Evolutionary conservation across 129 eudicot species (phyloP).

Genomic region (Tagetes patula): DNA sequence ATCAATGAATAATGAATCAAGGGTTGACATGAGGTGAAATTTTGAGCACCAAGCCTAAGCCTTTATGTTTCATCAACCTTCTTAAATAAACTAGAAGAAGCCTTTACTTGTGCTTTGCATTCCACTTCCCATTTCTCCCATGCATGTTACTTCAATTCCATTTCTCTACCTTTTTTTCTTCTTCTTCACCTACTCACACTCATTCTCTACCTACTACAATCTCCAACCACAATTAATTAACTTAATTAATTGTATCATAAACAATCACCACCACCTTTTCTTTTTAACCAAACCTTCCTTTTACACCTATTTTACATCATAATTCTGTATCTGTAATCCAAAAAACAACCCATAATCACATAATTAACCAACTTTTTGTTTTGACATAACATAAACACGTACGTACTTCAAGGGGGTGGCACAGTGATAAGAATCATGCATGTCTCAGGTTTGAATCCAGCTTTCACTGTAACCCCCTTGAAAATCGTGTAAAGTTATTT

Average conservation of each 20-base stretch:
- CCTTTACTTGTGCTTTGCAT: conserved; percentile 28
- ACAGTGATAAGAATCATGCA: not conserved
- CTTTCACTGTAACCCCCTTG: not conserved
- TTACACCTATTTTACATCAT: conserved; percentile 20
- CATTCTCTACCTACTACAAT: conserved; percentile 21
- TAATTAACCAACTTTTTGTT: conserved; percentile 7
- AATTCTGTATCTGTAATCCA: conserved; percentile 27
- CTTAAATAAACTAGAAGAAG: conserved; percentile 22
- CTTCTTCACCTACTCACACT: conserved; percentile 27
- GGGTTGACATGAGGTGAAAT: conserved; percentile 13
- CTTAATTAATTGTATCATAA: conserved; percentile 8
- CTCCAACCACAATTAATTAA: not conserved
- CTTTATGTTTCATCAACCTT: conserved; percentile 32
- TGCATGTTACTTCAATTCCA: conserved; percentile 31
- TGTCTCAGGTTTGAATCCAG: too few relatives aligned
- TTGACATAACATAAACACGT: not conserved
- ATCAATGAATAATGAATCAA: conserved; percentile 26
- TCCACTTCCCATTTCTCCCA: conserved; percentile 33
- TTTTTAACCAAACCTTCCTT: conserved; percentile 5
- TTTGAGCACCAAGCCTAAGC: conserved; percentile 25
- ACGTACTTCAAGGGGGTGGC: not conserved
- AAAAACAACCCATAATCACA: conserved; percentile 15
- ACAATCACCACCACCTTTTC: conserved; percentile 22
- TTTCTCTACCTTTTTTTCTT: conserved; percentile 12
- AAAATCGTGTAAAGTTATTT: not conserved